phyloP scores from a whole-genome alignment of 2,329 filamentous ascomycete genomes.

The Exophiala dermatitidis region DNA sequence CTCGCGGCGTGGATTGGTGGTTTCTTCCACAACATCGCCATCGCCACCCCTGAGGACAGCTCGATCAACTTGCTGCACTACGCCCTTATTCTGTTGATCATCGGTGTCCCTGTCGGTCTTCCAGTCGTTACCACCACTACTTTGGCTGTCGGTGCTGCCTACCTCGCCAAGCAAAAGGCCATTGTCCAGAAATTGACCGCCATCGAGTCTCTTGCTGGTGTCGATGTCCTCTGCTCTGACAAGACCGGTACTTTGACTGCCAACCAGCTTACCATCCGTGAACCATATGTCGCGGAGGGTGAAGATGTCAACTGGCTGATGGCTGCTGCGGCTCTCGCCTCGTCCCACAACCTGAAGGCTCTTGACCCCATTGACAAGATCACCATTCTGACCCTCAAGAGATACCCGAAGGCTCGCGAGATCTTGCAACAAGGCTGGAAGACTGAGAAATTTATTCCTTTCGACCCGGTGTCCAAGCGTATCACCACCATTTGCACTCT shows the following conservation, averaged over 20 bases:
- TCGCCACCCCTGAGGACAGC: conserved; percentile 52
- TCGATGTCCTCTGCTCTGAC: conserved; percentile 72
- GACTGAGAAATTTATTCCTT: conserved; percentile 69
- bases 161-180: conserved; percentile 69
- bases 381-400: conserved; percentile 66
- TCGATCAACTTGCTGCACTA: conserved; percentile 61
- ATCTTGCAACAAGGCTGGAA: conserved; percentile 68
- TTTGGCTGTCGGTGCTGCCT: conserved; percentile 67
- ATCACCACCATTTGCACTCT: conserved; percentile 64
- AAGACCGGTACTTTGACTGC: conserved; percentile 73
- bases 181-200: conserved; percentile 74
- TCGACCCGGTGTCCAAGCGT: conserved; percentile 73
- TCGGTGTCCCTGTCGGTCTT: conserved; percentile 72
- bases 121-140: conserved; percentile 73
- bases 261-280: conserved; percentile 68
- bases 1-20: conserved; percentile 68
- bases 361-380: conserved; percentile 75
- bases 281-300: conserved; percentile 68
- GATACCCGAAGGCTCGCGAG: conserved; percentile 69
- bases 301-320: conserved; percentile 80
- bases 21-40: conserved; percentile 64
- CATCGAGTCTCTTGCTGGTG: conserved; percentile 67
- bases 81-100: conserved; percentile 64
- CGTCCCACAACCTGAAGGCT: conserved; percentile 71
- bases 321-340: conserved; percentile 69